Base-by-base conservation (phyloP, 768 basidiomycete species). In the Pleurotus eryngii region DNA sequence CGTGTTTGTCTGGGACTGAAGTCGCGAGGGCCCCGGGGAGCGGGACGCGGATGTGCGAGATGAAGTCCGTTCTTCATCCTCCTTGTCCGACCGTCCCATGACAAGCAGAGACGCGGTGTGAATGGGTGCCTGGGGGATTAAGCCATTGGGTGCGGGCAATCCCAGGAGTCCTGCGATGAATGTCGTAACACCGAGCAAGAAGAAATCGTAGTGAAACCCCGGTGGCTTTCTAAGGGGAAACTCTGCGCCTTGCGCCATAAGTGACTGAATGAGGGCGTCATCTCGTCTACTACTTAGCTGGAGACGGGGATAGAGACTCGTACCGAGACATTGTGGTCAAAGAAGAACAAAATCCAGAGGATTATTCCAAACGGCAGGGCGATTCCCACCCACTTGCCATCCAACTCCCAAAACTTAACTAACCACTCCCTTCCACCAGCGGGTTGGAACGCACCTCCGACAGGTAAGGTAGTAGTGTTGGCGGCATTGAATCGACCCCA, bases 261-360 rank as follows among this genome's bases (percentile, higher is more conserved):
- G 69, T 0, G 91, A 93, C 93, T 94, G 40, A 43, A 17, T 55
- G 24, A 54, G 57, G 53, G 57, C 30, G 3, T 57, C 48, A 54
- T 24, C 58, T 20, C 48, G 51, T 17, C 12, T 26, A 38, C 24
- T 26, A 26, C 24, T 35, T 9, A 0, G 3, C 9, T 35, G 11
- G 9, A 35, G 30, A 2, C 27, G 15, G 46, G 54, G 20, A 15
- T 48, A 7, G 11, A 45, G 30, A 30, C 24, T 72, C 88, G 63
- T 68, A 92, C 91, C 47, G 92, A 95, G 54, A 95, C 91, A 63
- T 95, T 95, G 62, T 95, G 91, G 61, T 98, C 94, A 63, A 97
- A 97, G 76, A 95, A 95, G 74, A 98, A 96, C 45, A 97, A 73
- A 20, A 96, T 81, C 84, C 91, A 97, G 4, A 98, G 76, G 18